phyloP scores from a whole-genome alignment of 208 protist genomes.

The Acanthamoeba triangularis region DNA sequence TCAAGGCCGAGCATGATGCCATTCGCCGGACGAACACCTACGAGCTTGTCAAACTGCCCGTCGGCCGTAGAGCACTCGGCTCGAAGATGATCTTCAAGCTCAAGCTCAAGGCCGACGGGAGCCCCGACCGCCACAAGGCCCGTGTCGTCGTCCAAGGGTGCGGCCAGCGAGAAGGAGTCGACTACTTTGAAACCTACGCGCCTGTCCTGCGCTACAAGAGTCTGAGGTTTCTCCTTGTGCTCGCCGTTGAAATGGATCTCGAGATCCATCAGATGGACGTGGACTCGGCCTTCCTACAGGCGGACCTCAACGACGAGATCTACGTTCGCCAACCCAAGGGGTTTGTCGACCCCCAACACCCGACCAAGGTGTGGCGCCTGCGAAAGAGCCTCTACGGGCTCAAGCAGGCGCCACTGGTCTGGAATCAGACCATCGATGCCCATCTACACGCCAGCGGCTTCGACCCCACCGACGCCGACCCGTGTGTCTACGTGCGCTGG shows the following conservation, averaged over 20 bases:
- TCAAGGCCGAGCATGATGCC: not conserved
- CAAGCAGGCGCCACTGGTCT: not conserved
- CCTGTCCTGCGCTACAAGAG: not conserved
- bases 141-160: not conserved
- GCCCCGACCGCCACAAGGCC: not conserved
- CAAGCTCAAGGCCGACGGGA: not conserved
- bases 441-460: not conserved
- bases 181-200: not conserved
- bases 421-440: not conserved
- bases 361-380: not conserved
- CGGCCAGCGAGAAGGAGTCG: not conserved
- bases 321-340: not conserved
- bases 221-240: not conserved
- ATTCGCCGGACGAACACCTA: not conserved
- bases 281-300: not conserved
- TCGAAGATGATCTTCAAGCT: not conserved
- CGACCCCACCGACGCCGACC: not conserved
- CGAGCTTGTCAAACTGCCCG: not conserved
- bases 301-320: not conserved
- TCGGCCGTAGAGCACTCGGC: not conserved
- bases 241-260: not conserved
- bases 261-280: slow-evolving; percentile 72
- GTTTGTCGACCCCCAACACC: slow-evolving; percentile 14
- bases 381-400: not conserved
- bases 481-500: slow-evolving; percentile 19